Conservation (phyloP, 768 basidiomycete genomes). For the Russula earlei region DNA sequence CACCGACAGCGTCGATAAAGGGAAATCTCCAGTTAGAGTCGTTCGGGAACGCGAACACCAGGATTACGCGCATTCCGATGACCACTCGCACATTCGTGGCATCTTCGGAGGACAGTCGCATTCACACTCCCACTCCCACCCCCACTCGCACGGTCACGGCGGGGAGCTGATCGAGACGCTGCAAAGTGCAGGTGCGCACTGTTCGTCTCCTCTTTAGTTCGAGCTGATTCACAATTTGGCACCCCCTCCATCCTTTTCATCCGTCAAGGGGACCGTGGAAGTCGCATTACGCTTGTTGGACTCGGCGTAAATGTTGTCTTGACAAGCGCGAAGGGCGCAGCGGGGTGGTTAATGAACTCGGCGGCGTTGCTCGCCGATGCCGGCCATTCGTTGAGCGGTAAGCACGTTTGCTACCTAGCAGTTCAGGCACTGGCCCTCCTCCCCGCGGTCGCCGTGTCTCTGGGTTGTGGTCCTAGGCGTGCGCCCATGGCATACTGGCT, state of each 20-base stretch:
- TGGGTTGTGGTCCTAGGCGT: not conserved
- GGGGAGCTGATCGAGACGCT: conserved; percentile 16
- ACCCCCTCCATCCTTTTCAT: not conserved
- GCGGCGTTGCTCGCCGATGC: conserved; percentile 90
- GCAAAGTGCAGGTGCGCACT: conserved; percentile 13
- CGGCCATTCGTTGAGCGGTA: conserved; percentile 82
- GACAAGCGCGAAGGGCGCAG: conserved; percentile 75
- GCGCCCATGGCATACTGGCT: not conserved
- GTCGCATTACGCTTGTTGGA: conserved; percentile 77
- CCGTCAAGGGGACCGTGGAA: conserved; percentile 63
- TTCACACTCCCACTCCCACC: conserved; percentile 11
- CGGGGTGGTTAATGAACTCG: conserved; percentile 86
- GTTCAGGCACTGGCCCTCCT: not conserved
- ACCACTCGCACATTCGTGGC: conserved; percentile 15
- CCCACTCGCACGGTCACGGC: conserved; percentile 8
- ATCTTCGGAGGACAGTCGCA: conserved; percentile 13
- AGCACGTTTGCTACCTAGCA: conserved; percentile 24
- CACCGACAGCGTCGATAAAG: not conserved
- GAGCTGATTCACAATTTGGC: not conserved
- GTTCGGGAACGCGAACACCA: not conserved
- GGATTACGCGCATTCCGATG: not conserved
- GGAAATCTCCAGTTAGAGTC: not conserved
- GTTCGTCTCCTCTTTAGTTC: not conserved
- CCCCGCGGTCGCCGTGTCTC: not conserved
- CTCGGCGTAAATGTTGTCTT: conserved; percentile 73